Conservation (phyloP, 2,329 filamentous ascomycete species). For the Colletotrichum liaoningense region DNA sequence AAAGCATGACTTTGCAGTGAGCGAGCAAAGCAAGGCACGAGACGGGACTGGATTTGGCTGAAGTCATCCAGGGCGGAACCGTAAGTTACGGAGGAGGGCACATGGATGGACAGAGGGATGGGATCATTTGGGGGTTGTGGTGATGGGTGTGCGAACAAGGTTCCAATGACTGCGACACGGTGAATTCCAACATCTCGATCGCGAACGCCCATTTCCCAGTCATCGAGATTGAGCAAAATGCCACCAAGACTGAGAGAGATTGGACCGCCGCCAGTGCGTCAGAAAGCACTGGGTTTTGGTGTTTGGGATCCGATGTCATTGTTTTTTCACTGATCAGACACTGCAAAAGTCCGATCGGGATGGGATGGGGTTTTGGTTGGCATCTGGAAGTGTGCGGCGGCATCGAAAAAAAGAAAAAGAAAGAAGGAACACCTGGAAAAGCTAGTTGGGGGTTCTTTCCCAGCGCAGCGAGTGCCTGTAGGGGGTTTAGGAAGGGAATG, state of each 20-base stretch:
- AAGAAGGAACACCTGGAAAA: conserved; percentile 9
- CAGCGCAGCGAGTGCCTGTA: background rate
- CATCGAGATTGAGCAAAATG: conserved; percentile 35
- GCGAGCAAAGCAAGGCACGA: background rate
- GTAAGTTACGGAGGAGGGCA: conserved; percentile 29
- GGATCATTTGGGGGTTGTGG: background rate
- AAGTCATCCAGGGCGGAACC: background rate
- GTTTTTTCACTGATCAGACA: conserved; percentile 23
- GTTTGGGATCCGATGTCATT: conserved; percentile 33
- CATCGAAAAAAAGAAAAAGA: conserved; percentile 28
- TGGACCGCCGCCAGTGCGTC: conserved; percentile 29
- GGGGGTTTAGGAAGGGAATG: background rate
- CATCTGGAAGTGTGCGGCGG: conserved; percentile 27
- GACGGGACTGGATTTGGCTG: background rate
- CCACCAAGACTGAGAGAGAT: conserved; percentile 22
- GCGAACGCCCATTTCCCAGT: conserved; percentile 34
- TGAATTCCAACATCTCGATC: conserved; percentile 35
- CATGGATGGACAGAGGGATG: background rate
- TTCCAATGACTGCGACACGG: conserved; percentile 13
- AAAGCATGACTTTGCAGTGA: background rate
- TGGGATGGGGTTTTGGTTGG: conserved; percentile 10
- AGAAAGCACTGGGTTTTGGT: conserved; percentile 16
- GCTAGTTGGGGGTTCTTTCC: background rate
- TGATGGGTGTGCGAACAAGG: background rate
- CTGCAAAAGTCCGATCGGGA: conserved; percentile 21